A percentile compares a stretch with the other conserved stretches of the same genome.
phyloP scores from a whole-genome alignment of 768 basidiomycete genomes.

The Naganishia randhawae region DNA sequence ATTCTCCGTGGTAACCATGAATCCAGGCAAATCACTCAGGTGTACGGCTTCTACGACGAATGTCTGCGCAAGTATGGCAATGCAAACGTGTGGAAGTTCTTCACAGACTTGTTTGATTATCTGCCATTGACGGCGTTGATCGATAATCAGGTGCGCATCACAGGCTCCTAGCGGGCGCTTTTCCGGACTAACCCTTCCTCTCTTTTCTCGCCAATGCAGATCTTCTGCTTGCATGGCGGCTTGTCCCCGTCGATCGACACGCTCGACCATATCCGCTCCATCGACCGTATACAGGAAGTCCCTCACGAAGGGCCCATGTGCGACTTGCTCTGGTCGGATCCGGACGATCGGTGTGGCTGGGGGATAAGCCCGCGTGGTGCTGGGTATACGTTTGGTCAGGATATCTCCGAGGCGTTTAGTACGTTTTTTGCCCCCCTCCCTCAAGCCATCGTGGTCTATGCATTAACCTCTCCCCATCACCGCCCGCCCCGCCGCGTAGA shows the following conservation, averaged over 20 bases:
- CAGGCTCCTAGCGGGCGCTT: background rate
- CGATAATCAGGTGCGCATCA: slow-evolving; percentile 97
- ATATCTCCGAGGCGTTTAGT: slow-evolving; percentile 95
- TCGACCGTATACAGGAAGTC: slow-evolving; percentile 98
- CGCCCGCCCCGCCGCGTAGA: too few relatives aligned
- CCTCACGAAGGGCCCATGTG: slow-evolving; percentile 99
- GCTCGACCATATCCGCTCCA: slow-evolving; percentile 96
- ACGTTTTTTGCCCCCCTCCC: slow-evolving; percentile 23
- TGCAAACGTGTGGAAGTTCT: slow-evolving; percentile 99
- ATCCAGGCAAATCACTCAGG: slow-evolving; percentile 98
- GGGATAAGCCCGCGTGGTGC: slow-evolving; percentile 98
- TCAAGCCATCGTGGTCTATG: background rate
- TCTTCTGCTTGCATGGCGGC: slow-evolving; percentile 97
- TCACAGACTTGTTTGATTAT: slow-evolving; percentile 97
- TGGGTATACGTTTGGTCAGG: slow-evolving; percentile 98
- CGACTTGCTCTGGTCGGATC: slow-evolving; percentile 98
- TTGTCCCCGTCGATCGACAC: slow-evolving; percentile 99
- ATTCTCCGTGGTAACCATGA: slow-evolving; percentile 98
- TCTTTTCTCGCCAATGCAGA: too few relatives aligned
- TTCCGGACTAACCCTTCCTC: background rate
- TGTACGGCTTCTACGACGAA: slow-evolving; percentile 99
- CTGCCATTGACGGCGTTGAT: slow-evolving; percentile 95
- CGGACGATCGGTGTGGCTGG: slow-evolving; percentile 98
- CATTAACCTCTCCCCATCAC: too few relatives aligned
- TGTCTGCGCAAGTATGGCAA: slow-evolving; percentile 99